Evolutionary conservation across 78 protist species (phyloP).

Genomic region (Tieghemostelium lacteum): DNA sequence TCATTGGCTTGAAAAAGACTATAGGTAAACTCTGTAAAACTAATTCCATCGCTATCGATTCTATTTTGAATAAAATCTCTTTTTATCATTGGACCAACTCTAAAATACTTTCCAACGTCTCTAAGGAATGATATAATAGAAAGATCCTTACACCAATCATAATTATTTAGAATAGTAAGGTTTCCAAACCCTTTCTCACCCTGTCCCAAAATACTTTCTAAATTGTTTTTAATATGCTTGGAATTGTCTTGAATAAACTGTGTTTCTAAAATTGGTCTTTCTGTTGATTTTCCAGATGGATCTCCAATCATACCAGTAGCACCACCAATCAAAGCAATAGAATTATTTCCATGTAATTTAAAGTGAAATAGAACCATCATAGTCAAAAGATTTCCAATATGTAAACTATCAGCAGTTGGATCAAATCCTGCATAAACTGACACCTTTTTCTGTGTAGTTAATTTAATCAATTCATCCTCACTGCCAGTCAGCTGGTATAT

Average conservation of each 20-base stretch:
- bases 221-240: constrained; percentile 17
- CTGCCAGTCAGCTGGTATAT: constrained; percentile 56
- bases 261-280: constrained; percentile 60
- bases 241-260: constrained; percentile 19
- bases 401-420: constrained; percentile 93
- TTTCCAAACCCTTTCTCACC: too few species aligned
- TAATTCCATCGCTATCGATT: constrained; percentile 68
- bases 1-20: constrained; percentile 89
- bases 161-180: constrained; percentile 78
- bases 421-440: constrained; percentile 90
- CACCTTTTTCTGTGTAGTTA: neutral
- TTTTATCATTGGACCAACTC: constrained; percentile 74
- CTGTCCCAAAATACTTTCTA: constrained; percentile 27
- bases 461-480: constrained; percentile 57
- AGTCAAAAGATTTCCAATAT: constrained; percentile 89
- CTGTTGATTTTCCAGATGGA: constrained; percentile 89
- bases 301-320: constrained; percentile 94
- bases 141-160: constrained; percentile 83
- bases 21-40: constrained; percentile 90
- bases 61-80: constrained; percentile 70
- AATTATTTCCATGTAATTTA: constrained; percentile 45
- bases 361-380: constrained; percentile 84
- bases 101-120: constrained; percentile 72
- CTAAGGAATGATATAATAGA: constrained; percentile 64
- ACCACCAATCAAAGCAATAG: constrained; percentile 88